Evolutionary conservation across 2,329 filamentous ascomycete species (phyloP).

Genomic region (Mycosphaerella sp.): DNA sequence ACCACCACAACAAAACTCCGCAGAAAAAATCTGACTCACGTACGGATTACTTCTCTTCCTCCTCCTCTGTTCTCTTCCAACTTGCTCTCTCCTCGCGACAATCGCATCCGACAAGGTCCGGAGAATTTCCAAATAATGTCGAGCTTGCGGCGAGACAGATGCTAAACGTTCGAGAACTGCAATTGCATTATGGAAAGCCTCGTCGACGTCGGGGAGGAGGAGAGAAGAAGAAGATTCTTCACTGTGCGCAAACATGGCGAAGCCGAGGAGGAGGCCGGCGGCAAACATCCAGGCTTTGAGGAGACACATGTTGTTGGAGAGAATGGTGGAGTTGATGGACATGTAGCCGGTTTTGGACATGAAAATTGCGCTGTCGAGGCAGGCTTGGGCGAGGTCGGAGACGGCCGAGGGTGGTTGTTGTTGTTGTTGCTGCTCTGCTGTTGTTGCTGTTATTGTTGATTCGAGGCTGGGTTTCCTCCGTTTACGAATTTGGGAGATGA

Average conservation of each 20-base stretch:
- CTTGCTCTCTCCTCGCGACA: conserved; percentile 13
- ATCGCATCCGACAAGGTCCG: conserved; percentile 24
- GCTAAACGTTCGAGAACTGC: conserved; percentile 47
- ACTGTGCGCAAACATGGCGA: conserved; percentile 48
- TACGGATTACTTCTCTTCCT: conserved; percentile 20
- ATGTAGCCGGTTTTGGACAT: conserved; percentile 48
- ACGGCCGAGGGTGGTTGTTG: conserved; percentile 14
- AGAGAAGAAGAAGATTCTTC: too few relatives aligned
- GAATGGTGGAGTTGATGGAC: conserved; percentile 39
- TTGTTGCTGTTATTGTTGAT: conserved; percentile 8
- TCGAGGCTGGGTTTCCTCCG: conserved; percentile 13
- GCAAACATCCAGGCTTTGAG: conserved; percentile 52
- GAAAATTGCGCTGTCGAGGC: conserved; percentile 51
- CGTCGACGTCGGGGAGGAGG: conserved; percentile 42
- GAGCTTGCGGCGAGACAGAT: conserved; percentile 49
- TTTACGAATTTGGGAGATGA: conserved; percentile 36
- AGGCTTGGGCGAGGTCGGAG: conserved; percentile 45
- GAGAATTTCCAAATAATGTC: conserved; percentile 53
- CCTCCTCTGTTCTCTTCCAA: conserved; percentile 17
- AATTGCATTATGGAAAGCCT: conserved; percentile 46
- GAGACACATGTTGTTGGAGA: conserved; percentile 50
- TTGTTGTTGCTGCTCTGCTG: conserved; percentile 13
- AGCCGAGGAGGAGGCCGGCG: conserved; percentile 51
- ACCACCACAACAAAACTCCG: conserved; percentile 15
- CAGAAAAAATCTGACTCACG: conserved; percentile 21